phyloP scores from a whole-genome alignment of 148 eudicot species.

The Rhododendron williamsianum region DNA sequence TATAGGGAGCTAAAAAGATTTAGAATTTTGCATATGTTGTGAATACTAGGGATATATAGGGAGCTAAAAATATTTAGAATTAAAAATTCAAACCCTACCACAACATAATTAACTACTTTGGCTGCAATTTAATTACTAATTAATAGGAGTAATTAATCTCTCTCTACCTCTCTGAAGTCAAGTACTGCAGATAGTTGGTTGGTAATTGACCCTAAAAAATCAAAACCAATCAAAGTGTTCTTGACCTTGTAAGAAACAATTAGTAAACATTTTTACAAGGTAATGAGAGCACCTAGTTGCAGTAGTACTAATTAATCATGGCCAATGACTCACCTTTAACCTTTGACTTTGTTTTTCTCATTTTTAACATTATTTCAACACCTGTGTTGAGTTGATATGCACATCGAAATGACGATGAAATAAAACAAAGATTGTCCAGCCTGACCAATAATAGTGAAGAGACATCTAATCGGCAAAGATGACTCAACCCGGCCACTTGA shows the following conservation, averaged over 20 bases:
- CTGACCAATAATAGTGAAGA: neutral
- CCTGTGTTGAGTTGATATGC: neutral
- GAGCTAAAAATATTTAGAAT: neutral
- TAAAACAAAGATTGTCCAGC: neutral
- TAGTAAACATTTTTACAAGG: neutral
- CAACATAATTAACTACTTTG: neutral
- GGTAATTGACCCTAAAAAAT: neutral
- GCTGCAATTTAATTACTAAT: neutral
- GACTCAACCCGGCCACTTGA: neutral
- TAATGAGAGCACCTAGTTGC: neutral
- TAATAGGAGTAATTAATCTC: no score
- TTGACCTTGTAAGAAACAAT: neutral
- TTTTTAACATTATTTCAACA: neutral
- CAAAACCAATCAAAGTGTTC: neutral
- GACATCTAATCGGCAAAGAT: neutral
- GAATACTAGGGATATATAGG: neutral
- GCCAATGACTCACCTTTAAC: neutral
- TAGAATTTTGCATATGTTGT: no score
- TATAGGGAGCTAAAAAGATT: neutral
- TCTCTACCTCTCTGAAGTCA: neutral
- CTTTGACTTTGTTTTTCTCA: neutral
- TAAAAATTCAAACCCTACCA: neutral
- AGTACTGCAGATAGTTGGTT: neutral
- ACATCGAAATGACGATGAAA: neutral
- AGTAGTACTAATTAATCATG: neutral